These are phyloP conservation scores for Curvularia sp. DNA, from an alignment of 2,329 filamentous ascomycete genomes.

Conservation along the genomic window DNA sequence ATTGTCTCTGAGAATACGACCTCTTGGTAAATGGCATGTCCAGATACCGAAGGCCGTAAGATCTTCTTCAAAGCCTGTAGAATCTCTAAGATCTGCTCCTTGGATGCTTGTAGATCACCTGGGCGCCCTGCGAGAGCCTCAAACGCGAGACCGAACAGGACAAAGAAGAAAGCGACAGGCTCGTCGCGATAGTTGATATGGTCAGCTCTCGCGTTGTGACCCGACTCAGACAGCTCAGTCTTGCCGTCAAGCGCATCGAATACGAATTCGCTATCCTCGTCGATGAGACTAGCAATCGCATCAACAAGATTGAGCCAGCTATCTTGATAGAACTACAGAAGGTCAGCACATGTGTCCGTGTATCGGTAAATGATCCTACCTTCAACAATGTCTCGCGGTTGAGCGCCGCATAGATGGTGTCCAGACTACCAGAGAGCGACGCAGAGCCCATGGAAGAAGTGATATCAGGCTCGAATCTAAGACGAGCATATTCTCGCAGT, in stretches of 20 bases:
- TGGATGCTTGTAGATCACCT: conserved; percentile 71
- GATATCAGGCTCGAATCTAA: conserved; percentile 96
- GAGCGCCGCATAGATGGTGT: conserved; percentile 92
- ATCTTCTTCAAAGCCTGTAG: conserved; percentile 94
- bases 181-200: conserved; percentile 96
- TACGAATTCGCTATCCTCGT: conserved; percentile 96
- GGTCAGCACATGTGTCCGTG: conserved; percentile 16
- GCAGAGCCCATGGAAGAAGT: conserved; percentile 86
- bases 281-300: conserved; percentile 94
- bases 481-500: conserved; percentile 87
- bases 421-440: conserved; percentile 81
- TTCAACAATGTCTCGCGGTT: conserved; percentile 91
- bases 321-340: conserved; percentile 82
- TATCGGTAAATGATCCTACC: conserved; percentile 44
- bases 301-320: conserved; percentile 97
- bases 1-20: conserved; percentile 97
- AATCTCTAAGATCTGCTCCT: conserved; percentile 85
- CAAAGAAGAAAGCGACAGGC: conserved; percentile 98
- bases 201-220: conserved; percentile 66
- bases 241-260: conserved; percentile 96
- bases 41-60: conserved; percentile 88
- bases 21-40: conserved; percentile 94
- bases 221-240: conserved; percentile 48
- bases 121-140: conserved; percentile 89
- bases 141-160: conserved; percentile 94